Evolutionary conservation across 352 stramenopile species (phyloP), one percentile per base, ranked within the genome.

Genomic region (Phytophthora pseudosyringae): DNA sequence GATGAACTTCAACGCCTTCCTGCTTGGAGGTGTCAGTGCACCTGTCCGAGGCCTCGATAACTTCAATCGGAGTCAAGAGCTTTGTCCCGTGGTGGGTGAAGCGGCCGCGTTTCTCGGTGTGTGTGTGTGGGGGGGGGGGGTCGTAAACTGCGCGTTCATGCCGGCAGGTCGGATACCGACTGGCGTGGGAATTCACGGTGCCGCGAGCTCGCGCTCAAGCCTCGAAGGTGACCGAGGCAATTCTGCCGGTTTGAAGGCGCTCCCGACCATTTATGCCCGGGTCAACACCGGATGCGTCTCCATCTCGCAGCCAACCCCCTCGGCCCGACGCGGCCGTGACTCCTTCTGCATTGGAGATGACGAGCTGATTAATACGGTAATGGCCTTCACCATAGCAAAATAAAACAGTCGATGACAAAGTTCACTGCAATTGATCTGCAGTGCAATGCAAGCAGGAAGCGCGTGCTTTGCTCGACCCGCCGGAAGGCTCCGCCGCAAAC

Each of bases 231-330:
- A 31, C 26, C 16, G 12, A n/a, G 7, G 26, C 8, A 13, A 15
- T 3, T n/a, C 12, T 13, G 35, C 1, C 44, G 4, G n/a, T 25
- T 48, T 48, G 21, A 48, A 48, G 41, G 21, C 12, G 32, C 7
- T 40, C 10, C 28, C 15, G 28, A 38, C 45, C 31, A 54, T 43
- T 43, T 54, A 54, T 54, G 16, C 18, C 16, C 47, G 10, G 25
- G 50, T 59, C 26, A 44, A 51, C 62, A 61, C 15, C 32, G 10
- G 62, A 61, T 66, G 58, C 44, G 62, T 66, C 55, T 67, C 38
- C 28, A 46, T 63, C 44, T 61, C 55, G 47, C 35, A 52, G 38
- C 31, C 45, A 56, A 32, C 32, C 18, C 16, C 18, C 2, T 64
- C 61, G 15, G n/a, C 28, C 29, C 36, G 29, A 32, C 48, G 31